Conservation (phyloP, 225 moss, liverwort and hornwort genomes). For the Polytrichum commune region DNA sequence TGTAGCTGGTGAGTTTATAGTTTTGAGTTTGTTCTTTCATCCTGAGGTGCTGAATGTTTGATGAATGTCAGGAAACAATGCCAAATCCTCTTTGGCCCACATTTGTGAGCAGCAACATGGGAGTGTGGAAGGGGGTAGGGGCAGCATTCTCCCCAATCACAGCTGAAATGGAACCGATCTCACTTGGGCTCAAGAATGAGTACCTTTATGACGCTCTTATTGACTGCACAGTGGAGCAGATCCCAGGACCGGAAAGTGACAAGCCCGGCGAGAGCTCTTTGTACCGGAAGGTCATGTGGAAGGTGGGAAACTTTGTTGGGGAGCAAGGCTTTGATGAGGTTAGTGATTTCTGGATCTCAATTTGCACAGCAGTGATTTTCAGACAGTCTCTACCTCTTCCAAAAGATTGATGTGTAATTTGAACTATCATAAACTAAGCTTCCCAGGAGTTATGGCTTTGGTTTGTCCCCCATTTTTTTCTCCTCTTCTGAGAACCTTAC, state of each 20-base stretch:
- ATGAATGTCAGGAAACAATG: slow-evolving; percentile 57
- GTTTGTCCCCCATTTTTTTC: no score
- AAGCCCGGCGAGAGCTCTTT: slow-evolving; percentile 32
- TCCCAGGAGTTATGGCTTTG: neutral
- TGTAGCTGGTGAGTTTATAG: no score
- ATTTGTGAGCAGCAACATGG: slow-evolving; percentile 82
- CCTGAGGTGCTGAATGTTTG: neutral
- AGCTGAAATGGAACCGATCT: slow-evolving; percentile 84
- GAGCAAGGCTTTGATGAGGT: slow-evolving; percentile 49
- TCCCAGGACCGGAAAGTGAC: slow-evolving; percentile 50
- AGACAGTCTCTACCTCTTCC: neutral
- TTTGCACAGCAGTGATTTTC: neutral
- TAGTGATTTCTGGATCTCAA: neutral
- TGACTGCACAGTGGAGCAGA: slow-evolving; percentile 57
- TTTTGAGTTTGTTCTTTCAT: neutral
- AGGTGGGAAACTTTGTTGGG: slow-evolving; percentile 52
- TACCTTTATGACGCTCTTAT: slow-evolving; percentile 78
- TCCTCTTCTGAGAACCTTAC: no score
- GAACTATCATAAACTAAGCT: neutral
- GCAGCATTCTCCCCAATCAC: slow-evolving; percentile 88
- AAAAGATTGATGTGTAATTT: neutral
- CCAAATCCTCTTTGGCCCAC: slow-evolving; percentile 69
- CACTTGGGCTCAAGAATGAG: slow-evolving; percentile 54
- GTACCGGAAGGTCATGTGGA: slow-evolving; percentile 70
- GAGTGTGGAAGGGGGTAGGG: slow-evolving; percentile 91